phyloP scores from a whole-genome alignment of 2,329 filamentous ascomycete species.

The Fusarium verticillioides region DNA sequence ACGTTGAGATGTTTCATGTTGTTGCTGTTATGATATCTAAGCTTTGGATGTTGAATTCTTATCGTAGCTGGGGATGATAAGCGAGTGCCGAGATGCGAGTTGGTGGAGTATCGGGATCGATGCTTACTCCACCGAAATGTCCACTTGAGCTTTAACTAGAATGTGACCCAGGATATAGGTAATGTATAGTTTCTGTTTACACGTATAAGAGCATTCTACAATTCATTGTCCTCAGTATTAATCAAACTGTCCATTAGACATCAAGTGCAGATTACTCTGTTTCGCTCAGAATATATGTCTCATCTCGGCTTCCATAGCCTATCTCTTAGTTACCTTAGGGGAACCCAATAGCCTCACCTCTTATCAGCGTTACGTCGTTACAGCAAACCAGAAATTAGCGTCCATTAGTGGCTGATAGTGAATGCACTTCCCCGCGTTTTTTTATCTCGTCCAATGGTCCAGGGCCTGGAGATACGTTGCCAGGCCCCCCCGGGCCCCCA shows the following conservation, averaged over 20 bases:
- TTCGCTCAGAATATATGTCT: background rate
- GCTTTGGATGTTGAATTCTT: background rate
- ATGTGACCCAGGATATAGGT: background rate
- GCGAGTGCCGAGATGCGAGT: background rate
- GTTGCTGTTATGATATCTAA: background rate
- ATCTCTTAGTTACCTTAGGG: slow-evolving; percentile 4
- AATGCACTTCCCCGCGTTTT: slow-evolving; percentile 40
- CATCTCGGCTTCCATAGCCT: slow-evolving; percentile 5
- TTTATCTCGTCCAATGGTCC: slow-evolving; percentile 28
- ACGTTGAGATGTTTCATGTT: background rate
- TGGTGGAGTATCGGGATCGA: background rate
- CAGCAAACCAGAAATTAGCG: slow-evolving; percentile 1
- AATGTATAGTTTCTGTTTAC: background rate
- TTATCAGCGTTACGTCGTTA: slow-evolving; percentile 27
- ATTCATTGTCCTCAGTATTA: too few species aligned
- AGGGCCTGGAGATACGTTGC: slow-evolving; percentile 19
- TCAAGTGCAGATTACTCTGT: too few species aligned
- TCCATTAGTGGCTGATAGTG: slow-evolving; percentile 34
- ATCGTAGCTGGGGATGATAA: background rate
- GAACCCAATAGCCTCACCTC: background rate
- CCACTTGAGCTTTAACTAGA: background rate
- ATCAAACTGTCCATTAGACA: too few species aligned
- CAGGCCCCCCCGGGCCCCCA: slow-evolving; percentile 6
- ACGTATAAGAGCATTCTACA: background rate
- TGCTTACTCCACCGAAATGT: background rate